Evolutionary conservation across 2,329 filamentous ascomycete species (phyloP).

Genomic region (Alternaria solani): DNA sequence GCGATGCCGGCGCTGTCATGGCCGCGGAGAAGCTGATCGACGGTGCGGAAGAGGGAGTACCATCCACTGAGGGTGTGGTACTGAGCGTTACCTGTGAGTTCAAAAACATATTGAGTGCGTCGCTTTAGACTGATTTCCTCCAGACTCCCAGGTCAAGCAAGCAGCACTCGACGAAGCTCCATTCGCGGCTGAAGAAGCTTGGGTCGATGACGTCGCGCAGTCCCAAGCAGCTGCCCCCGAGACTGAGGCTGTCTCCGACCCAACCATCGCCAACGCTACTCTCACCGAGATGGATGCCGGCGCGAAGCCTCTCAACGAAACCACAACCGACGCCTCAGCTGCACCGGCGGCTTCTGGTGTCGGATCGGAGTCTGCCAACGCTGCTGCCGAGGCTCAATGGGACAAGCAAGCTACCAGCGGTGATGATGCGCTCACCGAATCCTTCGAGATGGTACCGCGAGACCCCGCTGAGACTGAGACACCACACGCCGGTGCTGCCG

Average conservation of each 20-base stretch:
- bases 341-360: slow-evolving; percentile 51
- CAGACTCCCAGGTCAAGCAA: slow-evolving; percentile 68
- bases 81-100: slow-evolving; percentile 76
- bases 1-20: slow-evolving; percentile 75
- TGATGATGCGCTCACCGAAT: slow-evolving; percentile 65
- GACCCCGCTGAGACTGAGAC: slow-evolving; percentile 78
- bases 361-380: slow-evolving; percentile 55
- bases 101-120: neutral
- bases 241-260: slow-evolving; percentile 62
- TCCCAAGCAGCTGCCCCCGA: slow-evolving; percentile 51
- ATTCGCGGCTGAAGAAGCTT: slow-evolving; percentile 63
- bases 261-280: slow-evolving; percentile 71
- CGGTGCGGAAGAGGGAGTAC: slow-evolving; percentile 71
- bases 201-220: slow-evolving; percentile 58
- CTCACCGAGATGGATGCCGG: slow-evolving; percentile 70
- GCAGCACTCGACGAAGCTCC: slow-evolving; percentile 57
- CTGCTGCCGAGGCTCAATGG: slow-evolving; percentile 72
- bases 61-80: slow-evolving; percentile 69
- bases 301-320: slow-evolving; percentile 42
- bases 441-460: slow-evolving; percentile 78
- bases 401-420: slow-evolving; percentile 62
- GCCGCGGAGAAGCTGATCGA: slow-evolving; percentile 81
- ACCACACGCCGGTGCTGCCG: slow-evolving; percentile 60
- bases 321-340: slow-evolving; percentile 32
- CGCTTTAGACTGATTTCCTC: slow-evolving; percentile 19